Evolutionary conservation across 177 flowering plant genomes (phyloP).

Genomic region (Vitis hybrid): DNA sequence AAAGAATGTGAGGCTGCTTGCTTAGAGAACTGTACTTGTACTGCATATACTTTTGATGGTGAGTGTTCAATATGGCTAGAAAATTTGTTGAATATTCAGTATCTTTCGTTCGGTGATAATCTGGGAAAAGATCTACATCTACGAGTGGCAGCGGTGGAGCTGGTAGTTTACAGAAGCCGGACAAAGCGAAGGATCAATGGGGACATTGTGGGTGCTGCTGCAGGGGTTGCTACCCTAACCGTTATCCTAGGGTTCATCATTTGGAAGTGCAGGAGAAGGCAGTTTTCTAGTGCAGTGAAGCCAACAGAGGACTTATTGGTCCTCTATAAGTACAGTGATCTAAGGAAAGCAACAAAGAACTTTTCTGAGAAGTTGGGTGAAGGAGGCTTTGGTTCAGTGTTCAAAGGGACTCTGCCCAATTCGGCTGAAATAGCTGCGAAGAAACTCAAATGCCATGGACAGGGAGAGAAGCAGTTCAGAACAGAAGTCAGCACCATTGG

Average conservation of each 20-base stretch:
- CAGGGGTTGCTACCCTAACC: not conserved
- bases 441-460: not conserved
- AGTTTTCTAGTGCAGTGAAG: not conserved
- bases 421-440: not conserved
- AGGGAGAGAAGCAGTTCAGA: not conserved
- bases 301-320: not conserved
- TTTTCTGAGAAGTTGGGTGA: not conserved
- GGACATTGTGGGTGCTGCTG: not conserved
- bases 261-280: not conserved
- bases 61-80: conserved; percentile 2
- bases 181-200: not conserved
- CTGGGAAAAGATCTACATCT: conserved; percentile 2
- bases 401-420: not conserved
- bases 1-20: not conserved
- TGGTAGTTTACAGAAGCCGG: not conserved
- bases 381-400: no score
- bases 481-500: not conserved
- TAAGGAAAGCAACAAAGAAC: not conserved
- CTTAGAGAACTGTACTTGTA: no score
- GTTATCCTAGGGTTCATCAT: not conserved
- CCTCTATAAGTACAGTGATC: not conserved
- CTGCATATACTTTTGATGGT: not conserved
- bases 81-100: conserved; percentile 2
- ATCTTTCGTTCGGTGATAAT: not conserved
- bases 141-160: not conserved